phyloP scores from a whole-genome alignment of 495 filamentous ascomycete species.

The Penicillium coffeae region DNA sequence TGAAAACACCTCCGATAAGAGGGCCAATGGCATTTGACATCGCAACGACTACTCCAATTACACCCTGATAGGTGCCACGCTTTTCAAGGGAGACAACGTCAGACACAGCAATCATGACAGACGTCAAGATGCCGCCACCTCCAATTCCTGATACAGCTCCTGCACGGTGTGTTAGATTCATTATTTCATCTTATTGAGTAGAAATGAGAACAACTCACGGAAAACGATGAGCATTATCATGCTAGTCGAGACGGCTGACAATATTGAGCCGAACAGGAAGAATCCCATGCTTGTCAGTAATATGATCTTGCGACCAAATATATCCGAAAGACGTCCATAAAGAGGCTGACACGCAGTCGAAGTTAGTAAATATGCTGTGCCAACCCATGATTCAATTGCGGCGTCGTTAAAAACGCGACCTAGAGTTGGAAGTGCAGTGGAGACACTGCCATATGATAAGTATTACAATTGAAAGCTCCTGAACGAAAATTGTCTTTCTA shows the following conservation, averaged over 20 bases:
- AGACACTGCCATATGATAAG: slow-evolving; percentile 1
- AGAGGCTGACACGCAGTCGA: slow-evolving; percentile 5
- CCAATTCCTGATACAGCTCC: slow-evolving; percentile 4
- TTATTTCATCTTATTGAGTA: not conserved
- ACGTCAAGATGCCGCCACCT: slow-evolving; percentile 4
- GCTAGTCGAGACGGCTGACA: slow-evolving; percentile 1
- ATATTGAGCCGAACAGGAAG: slow-evolving; percentile 3
- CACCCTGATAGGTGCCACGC: slow-evolving; percentile 18
- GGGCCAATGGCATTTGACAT: slow-evolving; percentile 39
- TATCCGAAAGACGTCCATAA: slow-evolving; percentile 5
- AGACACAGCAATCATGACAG: slow-evolving; percentile 5
- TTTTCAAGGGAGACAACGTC: slow-evolving; percentile 7
- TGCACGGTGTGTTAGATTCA: not conserved
- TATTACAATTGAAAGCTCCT: not conserved
- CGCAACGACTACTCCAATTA: slow-evolving; percentile 41
- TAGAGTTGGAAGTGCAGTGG: slow-evolving; percentile 4
- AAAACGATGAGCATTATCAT: slow-evolving; percentile 9
- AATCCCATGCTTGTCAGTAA: slow-evolving; percentile 1
- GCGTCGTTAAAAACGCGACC: slow-evolving; percentile 4
- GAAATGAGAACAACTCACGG: not conserved
- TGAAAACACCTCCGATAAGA: slow-evolving; percentile 37
- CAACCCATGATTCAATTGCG: slow-evolving; percentile 4
- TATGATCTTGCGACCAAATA: slow-evolving; percentile 5
- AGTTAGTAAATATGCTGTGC: slow-evolving; percentile 2
- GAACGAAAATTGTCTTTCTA: not conserved